Evolutionary conservation across 495 filamentous ascomycete species (phyloP).

Genomic region (Oidiodendron maius): DNA sequence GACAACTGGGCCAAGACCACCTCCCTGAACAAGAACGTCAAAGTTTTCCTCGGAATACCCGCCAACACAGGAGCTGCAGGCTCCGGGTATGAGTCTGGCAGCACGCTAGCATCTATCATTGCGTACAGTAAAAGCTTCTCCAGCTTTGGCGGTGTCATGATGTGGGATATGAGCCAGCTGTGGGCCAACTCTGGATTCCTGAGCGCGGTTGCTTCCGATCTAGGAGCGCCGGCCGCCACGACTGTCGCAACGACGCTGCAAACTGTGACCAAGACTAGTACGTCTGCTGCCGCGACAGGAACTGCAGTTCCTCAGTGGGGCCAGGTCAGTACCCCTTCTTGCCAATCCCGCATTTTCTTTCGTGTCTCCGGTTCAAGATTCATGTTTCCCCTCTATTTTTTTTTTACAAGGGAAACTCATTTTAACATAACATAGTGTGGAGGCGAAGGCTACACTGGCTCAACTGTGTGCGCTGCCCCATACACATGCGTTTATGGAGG

Average conservation of each 20-base stretch:
- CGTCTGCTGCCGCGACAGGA: conserved; percentile 1
- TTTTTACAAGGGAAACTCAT: too few species aligned
- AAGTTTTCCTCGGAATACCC: conserved; percentile 61
- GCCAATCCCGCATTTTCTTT: too few species aligned
- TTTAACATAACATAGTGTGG: too few species aligned
- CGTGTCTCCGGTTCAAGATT: too few species aligned
- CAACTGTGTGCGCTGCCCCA: conserved; percentile 7
- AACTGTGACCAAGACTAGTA: background rate
- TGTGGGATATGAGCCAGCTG: conserved; percentile 64
- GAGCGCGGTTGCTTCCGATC: background rate
- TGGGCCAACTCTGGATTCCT: conserved; percentile 55
- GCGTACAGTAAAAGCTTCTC: conserved; percentile 43
- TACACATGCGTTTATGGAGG: conserved; percentile 2
- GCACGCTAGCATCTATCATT: conserved; percentile 40
- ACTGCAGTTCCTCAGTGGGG: conserved; percentile 3
- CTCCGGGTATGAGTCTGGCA: conserved; percentile 48
- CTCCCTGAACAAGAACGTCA: conserved; percentile 56
- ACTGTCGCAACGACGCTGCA: background rate
- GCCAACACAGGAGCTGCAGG: conserved; percentile 53
- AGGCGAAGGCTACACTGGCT: conserved; percentile 10
- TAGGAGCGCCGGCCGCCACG: background rate
- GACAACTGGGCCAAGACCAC: conserved; percentile 62
- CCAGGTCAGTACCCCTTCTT: too few species aligned
- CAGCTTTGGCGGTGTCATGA: conserved; percentile 66
- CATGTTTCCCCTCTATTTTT: too few species aligned